Percentiles rank a stretch among this genome's conserved stretches.
Evolutionary conservation across 2,329 filamentous ascomycete genomes (phyloP).

Genomic region (Phialophora verrucosa): DNA sequence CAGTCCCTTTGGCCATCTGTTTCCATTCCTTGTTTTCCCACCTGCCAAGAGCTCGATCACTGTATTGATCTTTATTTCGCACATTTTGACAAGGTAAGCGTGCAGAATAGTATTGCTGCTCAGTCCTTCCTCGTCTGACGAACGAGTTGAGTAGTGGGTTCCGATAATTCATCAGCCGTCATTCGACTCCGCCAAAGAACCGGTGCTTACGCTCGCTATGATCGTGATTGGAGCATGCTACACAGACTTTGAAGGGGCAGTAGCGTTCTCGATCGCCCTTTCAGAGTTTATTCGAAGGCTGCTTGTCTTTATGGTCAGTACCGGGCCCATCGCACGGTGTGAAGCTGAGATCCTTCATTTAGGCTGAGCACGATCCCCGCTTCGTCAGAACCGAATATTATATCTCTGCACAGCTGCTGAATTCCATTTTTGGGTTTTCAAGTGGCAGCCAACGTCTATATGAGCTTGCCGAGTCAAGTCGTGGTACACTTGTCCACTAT

Average conservation of each 20-base stretch:
- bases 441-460: no score
- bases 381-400: no score
- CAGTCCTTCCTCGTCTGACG: background rate
- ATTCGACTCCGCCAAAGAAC: conserved; percentile 22
- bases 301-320: no score
- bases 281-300: conserved; percentile 18
- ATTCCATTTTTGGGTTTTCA: no score
- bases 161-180: conserved; percentile 25
- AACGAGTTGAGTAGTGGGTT: conserved; percentile 16
- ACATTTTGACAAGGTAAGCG: conserved; percentile 24
- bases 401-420: no score
- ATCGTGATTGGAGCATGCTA: conserved; percentile 23
- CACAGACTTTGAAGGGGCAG: conserved; percentile 22
- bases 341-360: no score
- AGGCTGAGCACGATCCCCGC: no score
- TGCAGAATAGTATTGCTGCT: conserved; percentile 6
- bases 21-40: conserved; percentile 17
- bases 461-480: no score
- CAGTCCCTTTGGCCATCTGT: conserved; percentile 14
- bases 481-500: no score
- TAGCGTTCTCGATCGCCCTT: conserved; percentile 23
- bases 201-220: conserved; percentile 21
- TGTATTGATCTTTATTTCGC: conserved; percentile 24
- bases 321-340: no score
- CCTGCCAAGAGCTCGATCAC: conserved; percentile 19